Percentiles rank a stretch among this genome's conserved stretches.
These are phyloP conservation scores for Candida sonorensis DNA, from an alignment of 805 yeast species.

Conservation along the genomic window DNA sequence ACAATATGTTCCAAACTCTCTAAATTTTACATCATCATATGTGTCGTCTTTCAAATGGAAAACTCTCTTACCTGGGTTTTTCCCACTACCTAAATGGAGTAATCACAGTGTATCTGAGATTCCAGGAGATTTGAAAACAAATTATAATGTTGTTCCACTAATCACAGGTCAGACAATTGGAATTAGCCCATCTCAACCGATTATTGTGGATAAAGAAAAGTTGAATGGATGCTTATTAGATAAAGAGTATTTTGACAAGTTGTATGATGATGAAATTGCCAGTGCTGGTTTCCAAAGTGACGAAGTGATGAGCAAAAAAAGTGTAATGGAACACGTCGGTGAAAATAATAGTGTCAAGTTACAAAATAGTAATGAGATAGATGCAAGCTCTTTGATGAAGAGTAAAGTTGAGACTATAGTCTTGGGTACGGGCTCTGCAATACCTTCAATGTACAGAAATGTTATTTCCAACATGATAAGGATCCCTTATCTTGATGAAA, in stretches of 20 bases:
- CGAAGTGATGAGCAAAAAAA: constrained; percentile 4
- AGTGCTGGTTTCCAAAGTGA: constrained; percentile 8
- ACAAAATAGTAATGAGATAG: neutral
- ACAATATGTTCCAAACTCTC: constrained; percentile 49
- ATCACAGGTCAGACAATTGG: constrained; percentile 22
- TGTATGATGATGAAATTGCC: constrained; percentile 23
- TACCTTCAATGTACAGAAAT: constrained; percentile 80
- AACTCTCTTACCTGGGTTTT: constrained; percentile 37
- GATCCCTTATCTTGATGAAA: constrained; percentile 40
- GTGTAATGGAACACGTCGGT: constrained; percentile 6
- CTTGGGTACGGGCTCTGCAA: constrained; percentile 88
- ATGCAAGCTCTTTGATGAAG: constrained; percentile 20
- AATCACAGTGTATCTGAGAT: constrained; percentile 21
- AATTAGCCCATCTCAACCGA: constrained; percentile 13
- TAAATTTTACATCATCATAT: constrained; percentile 54
- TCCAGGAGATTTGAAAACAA: constrained; percentile 14
- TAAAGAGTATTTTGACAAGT: constrained; percentile 14
- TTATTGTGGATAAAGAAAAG: constrained; percentile 3
- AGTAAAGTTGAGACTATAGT: constrained; percentile 65
- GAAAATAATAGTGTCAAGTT: neutral
- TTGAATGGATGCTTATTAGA: constrained; percentile 13
- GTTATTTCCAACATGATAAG: constrained; percentile 77
- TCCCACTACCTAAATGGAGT: constrained; percentile 34
- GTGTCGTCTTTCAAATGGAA: constrained; percentile 49
- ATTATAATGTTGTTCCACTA: constrained; percentile 20